Evolutionary conservation across 257 asterid genomes (phyloP).

Genomic region (Galeopsis tetrahit): DNA sequence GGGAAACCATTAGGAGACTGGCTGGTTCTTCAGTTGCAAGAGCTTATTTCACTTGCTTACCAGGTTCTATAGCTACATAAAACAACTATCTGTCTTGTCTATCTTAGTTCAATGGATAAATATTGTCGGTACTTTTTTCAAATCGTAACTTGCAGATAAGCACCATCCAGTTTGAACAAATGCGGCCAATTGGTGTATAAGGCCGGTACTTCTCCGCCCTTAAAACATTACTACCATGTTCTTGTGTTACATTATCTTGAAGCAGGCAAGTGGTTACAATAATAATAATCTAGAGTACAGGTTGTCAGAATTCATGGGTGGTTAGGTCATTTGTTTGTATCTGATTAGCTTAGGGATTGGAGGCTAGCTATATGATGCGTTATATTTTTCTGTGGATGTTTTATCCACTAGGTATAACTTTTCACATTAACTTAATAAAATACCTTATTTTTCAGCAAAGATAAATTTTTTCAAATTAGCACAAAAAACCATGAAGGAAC

Average conservation of each 20-base stretch:
- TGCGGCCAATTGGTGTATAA: conserved; percentile 94
- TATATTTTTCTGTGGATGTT: not conserved
- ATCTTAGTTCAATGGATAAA: conserved; percentile 14
- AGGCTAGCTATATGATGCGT: conserved; percentile 1
- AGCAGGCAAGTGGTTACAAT: not conserved
- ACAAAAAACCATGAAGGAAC: not conserved
- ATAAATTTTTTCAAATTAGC: not conserved
- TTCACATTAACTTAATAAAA: not conserved
- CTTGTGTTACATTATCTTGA: not conserved
- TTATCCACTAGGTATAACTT: not conserved
- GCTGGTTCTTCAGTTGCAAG: conserved; percentile 94
- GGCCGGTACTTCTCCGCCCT: conserved; percentile 58
- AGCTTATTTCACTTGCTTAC: conserved; percentile 95
- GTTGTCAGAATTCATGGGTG: not conserved
- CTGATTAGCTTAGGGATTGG: not conserved
- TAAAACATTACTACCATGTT: conserved; percentile 23
- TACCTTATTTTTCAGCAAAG: not conserved
- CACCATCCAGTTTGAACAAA: conserved; percentile 95
- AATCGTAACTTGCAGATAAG: conserved; percentile 69
- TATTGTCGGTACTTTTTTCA: conserved; percentile 10
- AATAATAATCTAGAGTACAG: not conserved
- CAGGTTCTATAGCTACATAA: conserved; percentile 73
- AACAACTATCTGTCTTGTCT: not conserved
- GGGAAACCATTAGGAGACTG: conserved; percentile 67
- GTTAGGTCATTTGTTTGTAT: not conserved